Evolutionary conservation across 345 rosid species (phyloP).

Genomic region (Camelina hispida): DNA sequence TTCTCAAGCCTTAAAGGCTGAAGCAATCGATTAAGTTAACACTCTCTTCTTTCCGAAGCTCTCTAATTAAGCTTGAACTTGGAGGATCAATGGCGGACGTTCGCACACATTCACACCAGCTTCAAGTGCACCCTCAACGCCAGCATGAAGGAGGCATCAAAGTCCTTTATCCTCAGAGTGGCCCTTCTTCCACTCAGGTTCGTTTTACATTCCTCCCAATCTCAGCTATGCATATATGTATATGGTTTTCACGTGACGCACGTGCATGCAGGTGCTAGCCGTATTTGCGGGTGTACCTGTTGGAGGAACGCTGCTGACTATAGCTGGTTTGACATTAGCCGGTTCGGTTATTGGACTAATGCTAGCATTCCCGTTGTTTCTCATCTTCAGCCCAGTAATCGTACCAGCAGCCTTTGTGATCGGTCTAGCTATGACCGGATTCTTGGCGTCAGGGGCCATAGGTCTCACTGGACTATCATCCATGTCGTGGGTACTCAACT

Average conservation of each 20-base stretch:
- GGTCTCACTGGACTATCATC: constrained; percentile 77
- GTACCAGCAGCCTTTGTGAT: constrained; percentile 69
- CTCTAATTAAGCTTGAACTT: neutral
- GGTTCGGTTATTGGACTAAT: constrained; percentile 69
- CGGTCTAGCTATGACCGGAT: constrained; percentile 63
- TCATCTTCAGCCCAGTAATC: constrained; percentile 79
- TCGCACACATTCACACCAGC: constrained; percentile 58
- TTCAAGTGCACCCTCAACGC: constrained; percentile 67
- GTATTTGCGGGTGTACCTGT: constrained; percentile 58
- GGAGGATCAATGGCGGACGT: constrained; percentile 54
- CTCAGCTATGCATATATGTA: constrained; percentile 8
- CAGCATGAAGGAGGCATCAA: constrained; percentile 49
- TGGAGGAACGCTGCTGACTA: constrained; percentile 64
- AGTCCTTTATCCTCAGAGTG: constrained; percentile 37
- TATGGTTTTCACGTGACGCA: neutral
- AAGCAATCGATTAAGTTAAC: constrained; percentile 18
- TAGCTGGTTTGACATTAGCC: constrained; percentile 67
- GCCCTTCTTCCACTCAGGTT: constrained; percentile 60
- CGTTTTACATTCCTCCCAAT: constrained; percentile 3
- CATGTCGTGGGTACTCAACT: constrained; percentile 58
- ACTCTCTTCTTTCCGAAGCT: constrained; percentile 16
- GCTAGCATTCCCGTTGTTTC: constrained; percentile 63
- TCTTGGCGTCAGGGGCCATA: constrained; percentile 68
- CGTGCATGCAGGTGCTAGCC: constrained; percentile 55
- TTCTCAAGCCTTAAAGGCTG: constrained; percentile 23